Evolutionary conservation across 139 green algal species (phyloP), one percentile per base, ranked within the genome.

Genomic region (Chlorella vulgaris): DNA sequence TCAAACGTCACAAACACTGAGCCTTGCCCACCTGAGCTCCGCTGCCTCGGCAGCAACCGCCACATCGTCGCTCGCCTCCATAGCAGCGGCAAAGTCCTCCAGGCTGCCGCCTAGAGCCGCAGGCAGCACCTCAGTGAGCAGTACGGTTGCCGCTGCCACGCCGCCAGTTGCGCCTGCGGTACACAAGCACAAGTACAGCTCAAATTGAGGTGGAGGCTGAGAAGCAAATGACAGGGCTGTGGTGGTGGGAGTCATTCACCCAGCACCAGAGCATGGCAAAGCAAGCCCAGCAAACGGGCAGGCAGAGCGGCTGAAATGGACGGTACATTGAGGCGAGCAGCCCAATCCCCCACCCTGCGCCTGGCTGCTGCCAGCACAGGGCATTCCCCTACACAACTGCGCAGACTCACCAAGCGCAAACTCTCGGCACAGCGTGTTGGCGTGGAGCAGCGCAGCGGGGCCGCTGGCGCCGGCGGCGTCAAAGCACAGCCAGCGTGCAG

Each of bases 401-500:
- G 47, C 47, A 10, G 15, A 65, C 55, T 21, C 31, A 74, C 86
- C 67, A 35, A 90, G 80, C 4, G 79, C 78, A 70, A 90, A 85
- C 79, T 90, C 86, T 40, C 86, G 82, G 65, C 77, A 83, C 42
- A 90, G 81, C 53, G 35, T 31, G 58, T 83, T 83, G 66, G 79
- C 83, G 39, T 78, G 75, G 67, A 21, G 31, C 42, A 78, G 47
- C 35, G 58, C 83, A 26, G 43, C 69, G 24, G 39, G 31, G 13
- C 13, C 43, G 21, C 58, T 76, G 73, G 3, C 40, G 26, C 28
- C 28, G 21, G 31, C 58, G 3, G 29, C n/a, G 1, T n/a, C 67
- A 55, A 90, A 87, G 78, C 26, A 80, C 35, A 90, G 85, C 86
- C 86, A 90, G 65, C 78, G 78, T 26, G 82, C 50, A 15, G 71